Evolutionary conservation across 805 yeast genomes (phyloP), one percentile per base, ranked within the genome.

Genomic region (Saccharomyces kudriavzevii): DNA sequence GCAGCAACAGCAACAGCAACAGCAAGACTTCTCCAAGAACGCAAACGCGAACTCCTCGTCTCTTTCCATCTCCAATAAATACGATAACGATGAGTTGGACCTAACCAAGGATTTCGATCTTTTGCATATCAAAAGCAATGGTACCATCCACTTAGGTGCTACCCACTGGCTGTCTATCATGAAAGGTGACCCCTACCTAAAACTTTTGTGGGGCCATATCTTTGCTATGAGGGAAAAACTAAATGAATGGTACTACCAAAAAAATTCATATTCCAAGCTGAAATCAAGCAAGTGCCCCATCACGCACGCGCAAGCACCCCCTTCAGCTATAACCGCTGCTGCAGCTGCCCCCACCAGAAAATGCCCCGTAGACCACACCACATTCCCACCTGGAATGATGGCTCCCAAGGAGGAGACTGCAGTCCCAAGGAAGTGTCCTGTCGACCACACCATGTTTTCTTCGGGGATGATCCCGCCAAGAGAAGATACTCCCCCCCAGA

Each of bases 131-230:
- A 74, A 73, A 54, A 67, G 72, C 26, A 74, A 73, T 28, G 73
- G 76, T 3, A 74, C 77, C 1, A 71, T 71, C 2, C 77, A 74
- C 61, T 57, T 74, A n/a, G 77, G 82, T 54, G 77, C 81, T 1
- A 75, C 82, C 3, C 81, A 82, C 25, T 80, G 84, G 83, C 66
- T 80, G 59, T 82, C 82, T 27, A 74, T 80, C 22, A 79, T 80
- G 72, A 76, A 80, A 61, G 82, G 82, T 59, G 85, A 80, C 58
- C 79, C 82, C 4, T 80, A 79, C 59, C 63, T 80, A 48, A 75
- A 81, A 54, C 76, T 80, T 47, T 60, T 80, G 25, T 80, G 85
- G 85, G 73, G 74, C 4, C 78, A 74, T 56, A 74, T 74, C 26
- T 74, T 74, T 57, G 72, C 71, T 35, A 65, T 74, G 57, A 68